Evolutionary conservation across 345 rosid species (phyloP), one percentile per base, ranked within the genome.

Genomic region (Hibiscus mutabilis): DNA sequence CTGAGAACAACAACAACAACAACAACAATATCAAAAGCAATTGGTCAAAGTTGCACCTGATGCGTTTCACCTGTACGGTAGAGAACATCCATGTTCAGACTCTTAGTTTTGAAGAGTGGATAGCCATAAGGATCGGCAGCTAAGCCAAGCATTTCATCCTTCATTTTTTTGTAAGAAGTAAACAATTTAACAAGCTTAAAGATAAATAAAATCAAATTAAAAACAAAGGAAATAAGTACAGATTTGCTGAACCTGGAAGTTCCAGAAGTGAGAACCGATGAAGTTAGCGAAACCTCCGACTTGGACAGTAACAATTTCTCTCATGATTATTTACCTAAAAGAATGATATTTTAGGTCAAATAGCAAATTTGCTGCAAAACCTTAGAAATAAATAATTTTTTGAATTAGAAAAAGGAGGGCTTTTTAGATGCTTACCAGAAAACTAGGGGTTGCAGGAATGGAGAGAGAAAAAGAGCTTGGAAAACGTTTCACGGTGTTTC

Each of bases 201-300:
- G 18, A 73, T 33, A 12, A 53, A 18, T 21, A 51, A 8, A 22
- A 4, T 24, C 15, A 44, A 47, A 33, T 75, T 2, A 12, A 25
- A 31, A 66, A 2, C 7, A 11, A 46, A 49, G 2, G 16, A 47
- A 67, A 27, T 67, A 27, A 27, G 70, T n/a, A 67, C 15, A 49
- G 16, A 49, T 47, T 27, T 25, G 24, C n/a, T 49, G 59, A 64
- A 92, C 97, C 97, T 95, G 99, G 76, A 95, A 89, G 81, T 95
- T 95, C 99, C 99, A 92, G 80, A 92, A 92, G 79, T 95, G 97
- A 62, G 99, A 95, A 66, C 99, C 99, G n/a, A 92, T 61, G 77
- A 88, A 95, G 81, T 92, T 90, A 2, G 99, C 93, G 21, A 86
- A 90, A 2, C 87, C 88, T 27, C 99, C 99, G 5, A 87, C 87